phyloP scores from a whole-genome alignment of 495 filamentous ascomycete species.

The Penicillium nucicola region DNA sequence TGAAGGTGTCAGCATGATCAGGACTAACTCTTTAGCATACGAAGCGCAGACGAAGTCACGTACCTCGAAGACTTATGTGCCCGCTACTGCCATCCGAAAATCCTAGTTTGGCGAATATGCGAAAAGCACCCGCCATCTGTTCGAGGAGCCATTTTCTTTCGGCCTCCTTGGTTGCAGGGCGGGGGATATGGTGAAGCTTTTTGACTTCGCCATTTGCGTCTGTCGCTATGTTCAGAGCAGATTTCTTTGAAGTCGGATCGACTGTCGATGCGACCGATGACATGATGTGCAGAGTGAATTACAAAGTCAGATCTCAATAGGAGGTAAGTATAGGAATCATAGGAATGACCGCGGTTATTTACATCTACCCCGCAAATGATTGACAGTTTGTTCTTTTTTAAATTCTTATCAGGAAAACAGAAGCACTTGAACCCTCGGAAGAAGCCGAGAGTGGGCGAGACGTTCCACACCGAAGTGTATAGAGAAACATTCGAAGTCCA shows the following conservation, averaged over 20 bases:
- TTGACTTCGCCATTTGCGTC: not conserved
- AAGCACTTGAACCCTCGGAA: too few relatives aligned
- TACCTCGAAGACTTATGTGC: slow-evolving; percentile 44
- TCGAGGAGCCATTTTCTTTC: slow-evolving; percentile 38
- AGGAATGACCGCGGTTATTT: too few relatives aligned
- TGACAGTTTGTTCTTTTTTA: too few relatives aligned
- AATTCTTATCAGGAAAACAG: too few relatives aligned
- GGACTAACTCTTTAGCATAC: too few relatives aligned
- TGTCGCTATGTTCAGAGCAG: slow-evolving; percentile 3
- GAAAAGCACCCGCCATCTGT: slow-evolving; percentile 58
- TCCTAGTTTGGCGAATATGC: slow-evolving; percentile 51
- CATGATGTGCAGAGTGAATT: not conserved
- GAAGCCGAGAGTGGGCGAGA: too few relatives aligned
- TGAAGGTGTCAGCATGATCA: not conserved
- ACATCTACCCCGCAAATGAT: too few relatives aligned
- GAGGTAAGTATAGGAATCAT: too few relatives aligned
- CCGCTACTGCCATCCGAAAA: slow-evolving; percentile 59
- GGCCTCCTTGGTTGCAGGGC: slow-evolving; percentile 2
- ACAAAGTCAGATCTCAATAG: too few relatives aligned
- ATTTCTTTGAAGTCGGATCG: not conserved
- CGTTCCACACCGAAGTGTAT: too few relatives aligned
- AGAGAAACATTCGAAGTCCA: too few relatives aligned
- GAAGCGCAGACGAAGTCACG: too few relatives aligned
- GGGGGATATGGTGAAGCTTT: slow-evolving; percentile 10
- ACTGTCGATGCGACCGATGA: not conserved